Evolutionary conservation across 1,284 basidiomycete species (phyloP), one percentile per base, ranked within the genome.

Genomic region (Thecaphora thlaspeos): DNA sequence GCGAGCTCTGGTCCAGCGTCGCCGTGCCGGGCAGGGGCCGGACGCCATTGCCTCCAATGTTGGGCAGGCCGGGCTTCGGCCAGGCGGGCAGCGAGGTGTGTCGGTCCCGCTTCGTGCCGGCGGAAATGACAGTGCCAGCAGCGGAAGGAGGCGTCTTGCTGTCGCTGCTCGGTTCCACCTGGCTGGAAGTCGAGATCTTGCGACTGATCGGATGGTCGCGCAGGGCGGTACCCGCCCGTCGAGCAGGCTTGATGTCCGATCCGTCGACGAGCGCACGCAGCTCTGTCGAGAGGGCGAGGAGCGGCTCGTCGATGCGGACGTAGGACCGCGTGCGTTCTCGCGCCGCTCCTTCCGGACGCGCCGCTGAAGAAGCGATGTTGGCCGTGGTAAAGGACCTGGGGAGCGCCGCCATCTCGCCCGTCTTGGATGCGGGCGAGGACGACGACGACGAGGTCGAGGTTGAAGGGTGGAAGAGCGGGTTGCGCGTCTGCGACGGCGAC

Each of bases 281-380:
- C 32, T 64, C 69, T 18, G 67, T 56, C 22, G 68, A 69, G 10
- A 71, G 59, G 39, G 61, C 47, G 12, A 58, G 66, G n/a, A 66
- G 22, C 3, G 47, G n/a, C 42, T 66, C 62, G 2, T 61, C 55
- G 30, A 15, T 32, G 18, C 23, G 26, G 26, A 28, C 26, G 11
- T 28, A 28, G 26, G 26, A 28, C 26, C 26, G 5, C 11, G 26
- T 11, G 26, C 26, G 26, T 28, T 28, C 26, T 5, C 26, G 26
- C 26, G 26, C 5, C 7, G 26, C 26, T 5, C 26, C 26, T 28
- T 28, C 26, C 7, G 26, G 26, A 28, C 26, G 48, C n/a, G 19
- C 23, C 17, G 51, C 52, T 15, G 52, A 47, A 1, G 55, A 55
- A 22, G 42, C 34, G 21, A 63, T 48, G 41, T 60, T 53, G 1